These are phyloP conservation scores for Rubroboletus satanas DNA, from an alignment of 768 basidiomycete species.

Conservation along the genomic window DNA sequence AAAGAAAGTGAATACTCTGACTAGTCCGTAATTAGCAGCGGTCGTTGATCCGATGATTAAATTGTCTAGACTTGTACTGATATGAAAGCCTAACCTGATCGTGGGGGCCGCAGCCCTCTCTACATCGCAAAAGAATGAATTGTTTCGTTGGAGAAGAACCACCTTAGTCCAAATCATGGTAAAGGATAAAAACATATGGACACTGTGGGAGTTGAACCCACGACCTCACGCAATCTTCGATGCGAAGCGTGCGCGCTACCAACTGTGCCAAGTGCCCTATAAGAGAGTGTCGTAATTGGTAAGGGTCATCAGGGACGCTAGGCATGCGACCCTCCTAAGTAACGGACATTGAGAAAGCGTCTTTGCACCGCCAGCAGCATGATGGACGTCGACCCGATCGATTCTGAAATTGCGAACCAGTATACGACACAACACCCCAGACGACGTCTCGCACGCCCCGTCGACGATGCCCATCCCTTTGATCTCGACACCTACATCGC, in stretches of 20 bases:
- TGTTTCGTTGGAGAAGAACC: not conserved
- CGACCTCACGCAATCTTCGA: slow-evolving; percentile 28
- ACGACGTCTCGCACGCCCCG: slow-evolving; percentile 36
- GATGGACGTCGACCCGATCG: slow-evolving; percentile 32
- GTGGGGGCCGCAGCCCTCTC: not conserved
- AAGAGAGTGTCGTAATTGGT: rapidly evolving
- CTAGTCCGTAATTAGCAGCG: not conserved
- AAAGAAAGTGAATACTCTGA: not conserved
- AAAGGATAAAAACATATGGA: slow-evolving; percentile 16
- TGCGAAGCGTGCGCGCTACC: slow-evolving; percentile 35
- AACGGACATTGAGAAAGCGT: not conserved
- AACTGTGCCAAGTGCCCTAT: slow-evolving; percentile 33
- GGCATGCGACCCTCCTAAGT: not conserved
- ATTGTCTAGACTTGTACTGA: not conserved
- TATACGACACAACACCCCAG: slow-evolving; percentile 7
- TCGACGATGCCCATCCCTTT: slow-evolving; percentile 82
- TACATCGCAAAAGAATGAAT: not conserved
- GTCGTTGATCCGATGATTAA: not conserved
- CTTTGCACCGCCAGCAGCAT: slow-evolving; percentile 1
- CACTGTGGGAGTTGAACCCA: slow-evolving; percentile 35
- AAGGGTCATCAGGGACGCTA: rapidly evolving
- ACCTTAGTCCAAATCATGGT: too few species aligned
- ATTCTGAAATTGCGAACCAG: slow-evolving; percentile 22
- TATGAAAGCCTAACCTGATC: not conserved
- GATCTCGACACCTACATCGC: slow-evolving; percentile 80